Evolutionary conservation across 2,329 filamentous ascomycete genomes (phyloP).

Genomic region (Didymosphaeria variabile): DNA sequence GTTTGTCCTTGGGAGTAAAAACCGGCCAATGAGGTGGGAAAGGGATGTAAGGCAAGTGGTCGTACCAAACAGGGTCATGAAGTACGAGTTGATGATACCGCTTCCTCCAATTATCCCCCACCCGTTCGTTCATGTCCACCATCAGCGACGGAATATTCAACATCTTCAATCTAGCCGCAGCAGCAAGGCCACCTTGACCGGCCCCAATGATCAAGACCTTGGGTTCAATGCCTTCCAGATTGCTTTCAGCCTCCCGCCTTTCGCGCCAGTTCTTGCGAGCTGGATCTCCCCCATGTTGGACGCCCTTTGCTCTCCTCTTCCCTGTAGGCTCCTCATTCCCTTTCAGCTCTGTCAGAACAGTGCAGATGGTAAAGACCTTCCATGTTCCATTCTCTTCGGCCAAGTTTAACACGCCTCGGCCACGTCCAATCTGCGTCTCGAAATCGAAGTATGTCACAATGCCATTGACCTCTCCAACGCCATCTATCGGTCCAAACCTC

Average conservation of each 20-base stretch:
- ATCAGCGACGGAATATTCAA: constrained; percentile 54
- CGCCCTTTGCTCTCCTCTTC: constrained; percentile 37
- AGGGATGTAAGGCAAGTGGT: constrained; percentile 49
- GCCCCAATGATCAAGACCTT: constrained; percentile 48
- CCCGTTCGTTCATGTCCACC: constrained; percentile 53
- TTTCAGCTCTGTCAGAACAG: constrained; percentile 49
- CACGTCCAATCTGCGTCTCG: constrained; percentile 39
- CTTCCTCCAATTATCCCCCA: constrained; percentile 58
- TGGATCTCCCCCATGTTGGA: constrained; percentile 40
- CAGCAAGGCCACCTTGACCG: constrained; percentile 56
- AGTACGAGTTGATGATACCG: constrained; percentile 57
- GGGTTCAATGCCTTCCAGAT: constrained; percentile 35
- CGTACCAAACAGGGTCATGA: constrained; percentile 52
- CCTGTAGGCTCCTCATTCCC: constrained; percentile 43
- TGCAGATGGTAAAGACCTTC: constrained; percentile 53
- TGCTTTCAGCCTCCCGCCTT: constrained; percentile 37
- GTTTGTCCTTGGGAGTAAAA: constrained; percentile 45
- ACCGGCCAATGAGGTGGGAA: constrained; percentile 46
- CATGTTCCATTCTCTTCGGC: constrained; percentile 45
- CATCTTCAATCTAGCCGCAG: constrained; percentile 55
- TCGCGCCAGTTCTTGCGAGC: constrained; percentile 44
- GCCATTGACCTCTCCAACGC: constrained; percentile 40
- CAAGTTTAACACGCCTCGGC: constrained; percentile 46
- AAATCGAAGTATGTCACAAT: constrained; percentile 41
- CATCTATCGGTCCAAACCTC: constrained; percentile 40